Conservation (phyloP, 2,329 filamentous ascomycete species). For the Helotiales sp. region DNA sequence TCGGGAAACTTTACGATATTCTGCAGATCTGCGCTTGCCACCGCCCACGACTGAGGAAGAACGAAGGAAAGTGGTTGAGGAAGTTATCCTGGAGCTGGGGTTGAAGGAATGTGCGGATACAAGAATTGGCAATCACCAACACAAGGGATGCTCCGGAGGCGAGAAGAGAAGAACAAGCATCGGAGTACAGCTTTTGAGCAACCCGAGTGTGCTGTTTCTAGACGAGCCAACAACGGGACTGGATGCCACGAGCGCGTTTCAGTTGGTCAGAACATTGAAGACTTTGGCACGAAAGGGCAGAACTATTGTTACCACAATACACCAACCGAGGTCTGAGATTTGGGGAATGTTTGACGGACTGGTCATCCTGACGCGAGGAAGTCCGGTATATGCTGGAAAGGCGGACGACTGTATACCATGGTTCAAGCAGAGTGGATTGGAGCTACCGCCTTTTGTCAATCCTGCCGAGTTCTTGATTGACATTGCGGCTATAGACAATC, state of each 20-base stretch:
- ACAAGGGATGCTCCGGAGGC: slow-evolving; percentile 76
- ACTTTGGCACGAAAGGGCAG: slow-evolving; percentile 65
- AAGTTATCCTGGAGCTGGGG: slow-evolving; percentile 73
- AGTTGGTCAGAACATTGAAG: slow-evolving; percentile 71
- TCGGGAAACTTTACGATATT: slow-evolving; percentile 71
- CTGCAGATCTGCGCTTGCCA: slow-evolving; percentile 70
- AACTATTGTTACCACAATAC: slow-evolving; percentile 73
- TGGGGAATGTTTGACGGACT: slow-evolving; percentile 76
- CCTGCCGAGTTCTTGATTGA: slow-evolving; percentile 78
- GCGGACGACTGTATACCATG: slow-evolving; percentile 59
- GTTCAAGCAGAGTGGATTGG: slow-evolving; percentile 61
- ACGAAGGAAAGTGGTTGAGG: slow-evolving; percentile 65
- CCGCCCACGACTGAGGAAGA: slow-evolving; percentile 59
- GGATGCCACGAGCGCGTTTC: slow-evolving; percentile 75
- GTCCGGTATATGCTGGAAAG: slow-evolving; percentile 66
- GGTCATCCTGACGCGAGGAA: slow-evolving; percentile 66
- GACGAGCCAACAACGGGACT: slow-evolving; percentile 80
- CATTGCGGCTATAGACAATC: slow-evolving; percentile 71
- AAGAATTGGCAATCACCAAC: slow-evolving; percentile 67
- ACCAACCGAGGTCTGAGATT: slow-evolving; percentile 77
- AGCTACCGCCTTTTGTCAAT: slow-evolving; percentile 71
- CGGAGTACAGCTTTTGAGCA: slow-evolving; percentile 76
- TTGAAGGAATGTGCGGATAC: slow-evolving; percentile 78
- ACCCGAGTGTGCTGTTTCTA: slow-evolving; percentile 74
- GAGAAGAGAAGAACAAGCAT: slow-evolving; percentile 78